These are phyloP conservation scores for Turnera subulata DNA, from an alignment of 345 rosid species.

Conservation along the genomic window DNA sequence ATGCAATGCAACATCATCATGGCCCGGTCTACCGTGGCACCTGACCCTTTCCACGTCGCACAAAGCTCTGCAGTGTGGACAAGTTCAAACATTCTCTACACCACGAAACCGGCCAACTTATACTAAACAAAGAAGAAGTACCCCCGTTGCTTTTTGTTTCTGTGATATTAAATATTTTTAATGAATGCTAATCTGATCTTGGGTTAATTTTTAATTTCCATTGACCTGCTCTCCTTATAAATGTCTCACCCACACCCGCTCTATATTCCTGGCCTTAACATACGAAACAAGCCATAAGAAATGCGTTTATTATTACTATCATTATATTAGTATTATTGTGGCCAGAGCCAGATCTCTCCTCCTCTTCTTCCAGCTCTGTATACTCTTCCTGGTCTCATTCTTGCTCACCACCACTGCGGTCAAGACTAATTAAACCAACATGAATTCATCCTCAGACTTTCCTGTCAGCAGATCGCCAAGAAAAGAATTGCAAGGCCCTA, in stretches of 20 bases:
- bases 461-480: slow-evolving; percentile 54
- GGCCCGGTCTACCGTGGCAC: too few relatives aligned
- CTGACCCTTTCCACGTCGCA: slow-evolving; percentile 18
- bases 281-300: not conserved
- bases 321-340: too few relatives aligned
- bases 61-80: slow-evolving; percentile 9
- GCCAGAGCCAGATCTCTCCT: not conserved
- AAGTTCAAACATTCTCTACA: slow-evolving; percentile 33
- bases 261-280: not conserved
- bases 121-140: slow-evolving; percentile 10
- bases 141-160: too few relatives aligned
- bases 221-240: slow-evolving; percentile 29
- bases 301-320: slow-evolving; percentile 12
- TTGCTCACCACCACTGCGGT: not conserved
- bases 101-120: slow-evolving; percentile 30
- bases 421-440: slow-evolving; percentile 1
- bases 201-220: slow-evolving; percentile 4
- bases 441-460: slow-evolving; percentile 35
- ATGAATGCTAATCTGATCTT: slow-evolving; percentile 23
- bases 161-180: too few relatives aligned
- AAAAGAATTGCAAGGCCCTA: slow-evolving; percentile 72
- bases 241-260: slow-evolving; percentile 2
- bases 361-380: not conserved
- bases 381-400: not conserved
- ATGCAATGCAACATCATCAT: too few relatives aligned